These are phyloP conservation scores for Cyberlindnera samutprakarnensis DNA, from an alignment of 805 yeast species.

Conservation along the genomic window DNA sequence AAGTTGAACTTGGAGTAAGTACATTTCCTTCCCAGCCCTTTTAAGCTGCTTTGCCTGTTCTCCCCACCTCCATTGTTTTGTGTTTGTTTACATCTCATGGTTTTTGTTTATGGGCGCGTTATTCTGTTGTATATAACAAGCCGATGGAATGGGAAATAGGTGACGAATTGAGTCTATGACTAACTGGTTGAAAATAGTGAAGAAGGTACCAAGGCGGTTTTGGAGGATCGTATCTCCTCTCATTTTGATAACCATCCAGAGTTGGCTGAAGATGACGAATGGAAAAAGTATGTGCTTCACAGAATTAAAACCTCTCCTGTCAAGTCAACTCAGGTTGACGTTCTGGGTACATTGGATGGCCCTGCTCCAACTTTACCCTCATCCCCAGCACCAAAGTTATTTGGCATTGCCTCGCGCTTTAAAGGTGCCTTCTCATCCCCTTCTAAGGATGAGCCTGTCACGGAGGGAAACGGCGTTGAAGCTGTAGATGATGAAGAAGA, in stretches of 20 bases:
- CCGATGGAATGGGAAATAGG: no score
- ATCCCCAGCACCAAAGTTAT: constrained; percentile 15
- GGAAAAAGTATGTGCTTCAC: constrained; percentile 19
- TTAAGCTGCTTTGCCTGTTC: constrained; percentile 2
- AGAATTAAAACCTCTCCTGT: constrained; percentile 23
- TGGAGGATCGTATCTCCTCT: constrained; percentile 23
- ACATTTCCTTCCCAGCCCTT: no score
- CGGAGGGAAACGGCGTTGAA: no score
- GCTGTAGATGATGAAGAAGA: background rate
- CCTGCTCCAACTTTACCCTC: constrained; percentile 10
- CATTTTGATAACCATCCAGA: constrained; percentile 26
- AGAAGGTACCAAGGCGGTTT: constrained; percentile 23
- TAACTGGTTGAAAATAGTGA: constrained; percentile 13
- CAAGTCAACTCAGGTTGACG: constrained; percentile 11
- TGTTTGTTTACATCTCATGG: constrained; percentile 1
- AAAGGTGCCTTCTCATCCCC: constrained; percentile 19
- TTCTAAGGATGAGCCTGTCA: constrained; percentile 12
- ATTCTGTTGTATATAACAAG: no score
- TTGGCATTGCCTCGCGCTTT: constrained; percentile 15
- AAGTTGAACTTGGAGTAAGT: constrained; percentile 28
- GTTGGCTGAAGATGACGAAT: constrained; percentile 18
- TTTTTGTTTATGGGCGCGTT: no score
- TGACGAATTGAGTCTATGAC: no score
- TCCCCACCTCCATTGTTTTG: no score
- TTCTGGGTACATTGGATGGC: constrained; percentile 8